A percentile compares a stretch with the other conserved stretches of the same genome.
phyloP scores from a whole-genome alignment of 306 rosid genomes.

The Quercus alba region DNA sequence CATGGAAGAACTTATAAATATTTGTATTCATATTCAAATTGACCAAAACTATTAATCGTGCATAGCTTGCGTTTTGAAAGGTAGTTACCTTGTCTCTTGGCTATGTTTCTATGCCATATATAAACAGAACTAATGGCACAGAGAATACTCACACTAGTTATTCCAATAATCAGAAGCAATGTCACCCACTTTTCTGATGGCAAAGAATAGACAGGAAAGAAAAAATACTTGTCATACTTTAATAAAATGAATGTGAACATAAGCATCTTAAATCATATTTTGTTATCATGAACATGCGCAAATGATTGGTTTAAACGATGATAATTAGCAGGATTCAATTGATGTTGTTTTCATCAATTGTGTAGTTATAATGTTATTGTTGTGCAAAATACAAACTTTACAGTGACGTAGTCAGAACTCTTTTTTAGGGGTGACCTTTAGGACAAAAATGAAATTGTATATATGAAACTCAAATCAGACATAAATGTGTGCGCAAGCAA shows the following conservation, averaged over 20 bases:
- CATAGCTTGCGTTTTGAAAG: background rate
- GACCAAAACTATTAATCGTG: background rate
- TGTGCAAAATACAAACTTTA: too few relatives aligned
- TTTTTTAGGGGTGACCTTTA: too few relatives aligned
- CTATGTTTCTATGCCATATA: background rate
- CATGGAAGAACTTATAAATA: background rate
- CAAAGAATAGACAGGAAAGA: background rate
- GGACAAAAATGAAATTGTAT: too few relatives aligned
- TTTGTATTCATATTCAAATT: background rate
- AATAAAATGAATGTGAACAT: background rate
- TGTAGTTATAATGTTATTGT: background rate
- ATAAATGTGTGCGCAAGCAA: too few relatives aligned
- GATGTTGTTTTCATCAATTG: background rate
- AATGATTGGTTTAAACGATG: background rate
- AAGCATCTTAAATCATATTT: too few relatives aligned
- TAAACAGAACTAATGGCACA: background rate
- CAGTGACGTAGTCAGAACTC: too few relatives aligned
- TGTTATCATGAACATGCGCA: background rate
- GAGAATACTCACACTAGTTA: background rate
- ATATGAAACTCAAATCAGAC: too few relatives aligned
- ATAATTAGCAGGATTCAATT: background rate
- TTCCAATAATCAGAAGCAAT: too few relatives aligned
- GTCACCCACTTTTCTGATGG: background rate
- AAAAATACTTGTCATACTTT: background rate
- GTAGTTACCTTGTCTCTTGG: conserved; percentile 14